Evolutionary conservation across 106 monocot genomes (phyloP), one percentile per base, ranked within the genome.

Genomic region (Hemerocallis citrina): DNA sequence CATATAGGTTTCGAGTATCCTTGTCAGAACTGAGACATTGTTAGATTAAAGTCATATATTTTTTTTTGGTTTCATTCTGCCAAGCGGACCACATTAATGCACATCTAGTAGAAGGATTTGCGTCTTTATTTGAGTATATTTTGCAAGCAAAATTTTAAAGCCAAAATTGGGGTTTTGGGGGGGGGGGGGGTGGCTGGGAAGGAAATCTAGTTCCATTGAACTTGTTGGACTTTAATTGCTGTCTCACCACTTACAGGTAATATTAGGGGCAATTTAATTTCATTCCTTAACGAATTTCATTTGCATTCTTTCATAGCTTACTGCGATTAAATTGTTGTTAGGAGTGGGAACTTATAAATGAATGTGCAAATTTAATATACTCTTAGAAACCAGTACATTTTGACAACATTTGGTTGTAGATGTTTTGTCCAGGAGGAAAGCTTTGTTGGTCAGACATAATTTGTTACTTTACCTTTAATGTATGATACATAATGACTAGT

Each of bases 381-480:
- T 20, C 7, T 7, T 46, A 46, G 46, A 46, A 46, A 19, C 7
- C 3, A n/a, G n/a, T n/a, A n/a, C n/a, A 15, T 16, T 57, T 9
- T 57, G 25, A 34, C 13, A 9, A 11, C 20, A 7, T 35, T 57
- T 57, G 7, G 1, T 55, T 57, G 20, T 19, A 9, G 20, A 34
- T 57, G 33, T n/a, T n/a, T 57, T 57, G 57, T 35, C 32, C 17
- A 33, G 55, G 55, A 55, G 55, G 33, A 57, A 57, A 1, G 0
- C 10, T 20, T 35, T 14, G 34, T 57, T 19, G 16, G 4, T 54
- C n/a, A n/a, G n/a, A n/a, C n/a, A 19, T n/a, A 30, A 31, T 31
- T 31, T 54, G 12, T 28, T 31, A 16, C n/a, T 54, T 32, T 32
- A 24, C 15, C 31, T 54, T 54, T 32, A 32, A 32, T 54, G n/a